These are phyloP conservation scores for Suillus paluster DNA, from an alignment of 768 basidiomycete species.

Conservation along the genomic window DNA sequence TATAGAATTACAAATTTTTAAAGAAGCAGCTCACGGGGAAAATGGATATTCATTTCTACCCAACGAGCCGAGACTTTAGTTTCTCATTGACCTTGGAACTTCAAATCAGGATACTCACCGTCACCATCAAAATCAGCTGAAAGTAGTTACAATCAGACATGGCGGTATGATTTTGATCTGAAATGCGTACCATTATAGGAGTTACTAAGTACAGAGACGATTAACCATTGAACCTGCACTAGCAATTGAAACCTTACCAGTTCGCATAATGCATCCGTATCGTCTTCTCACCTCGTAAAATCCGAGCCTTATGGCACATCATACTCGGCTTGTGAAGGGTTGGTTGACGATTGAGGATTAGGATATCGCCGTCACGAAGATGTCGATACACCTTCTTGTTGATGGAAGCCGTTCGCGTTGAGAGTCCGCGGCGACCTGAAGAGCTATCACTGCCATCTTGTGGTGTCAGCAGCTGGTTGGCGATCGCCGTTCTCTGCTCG, in stretches of 20 bases:
- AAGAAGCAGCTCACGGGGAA: conserved; percentile 78
- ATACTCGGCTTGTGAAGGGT: conserved; percentile 99
- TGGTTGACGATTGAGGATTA: conserved; percentile 97
- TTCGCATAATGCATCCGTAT: conserved; percentile 99
- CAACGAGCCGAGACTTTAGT: conserved; percentile 14
- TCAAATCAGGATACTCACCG: conserved; percentile 47
- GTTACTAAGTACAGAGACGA: conserved; percentile 58
- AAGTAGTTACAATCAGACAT: conserved; percentile 14
- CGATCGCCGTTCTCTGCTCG: conserved; percentile 93
- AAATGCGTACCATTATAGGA: conserved; percentile 86
- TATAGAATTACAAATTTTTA: background rate
- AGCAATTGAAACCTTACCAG: conserved; percentile 61
- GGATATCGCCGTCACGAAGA: conserved; percentile 90
- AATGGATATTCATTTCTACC: conserved; percentile 99
- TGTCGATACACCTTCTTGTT: conserved; percentile 99
- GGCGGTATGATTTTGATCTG: conserved; percentile 9
- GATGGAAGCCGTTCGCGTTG: conserved; percentile 76
- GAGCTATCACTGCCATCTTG: conserved; percentile 63
- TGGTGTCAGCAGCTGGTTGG: conserved; percentile 93
- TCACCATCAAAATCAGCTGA: conserved; percentile 93
- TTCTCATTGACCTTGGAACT: background rate
- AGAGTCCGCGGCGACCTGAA: conserved; percentile 56
- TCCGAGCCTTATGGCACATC: conserved; percentile 96
- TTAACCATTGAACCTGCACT: conserved; percentile 17
- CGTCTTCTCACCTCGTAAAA: conserved; percentile 95